These are phyloP conservation scores for Prillingera fragicola DNA, from an alignment of 1,284 basidiomycete genomes.

Conservation along the genomic window DNA sequence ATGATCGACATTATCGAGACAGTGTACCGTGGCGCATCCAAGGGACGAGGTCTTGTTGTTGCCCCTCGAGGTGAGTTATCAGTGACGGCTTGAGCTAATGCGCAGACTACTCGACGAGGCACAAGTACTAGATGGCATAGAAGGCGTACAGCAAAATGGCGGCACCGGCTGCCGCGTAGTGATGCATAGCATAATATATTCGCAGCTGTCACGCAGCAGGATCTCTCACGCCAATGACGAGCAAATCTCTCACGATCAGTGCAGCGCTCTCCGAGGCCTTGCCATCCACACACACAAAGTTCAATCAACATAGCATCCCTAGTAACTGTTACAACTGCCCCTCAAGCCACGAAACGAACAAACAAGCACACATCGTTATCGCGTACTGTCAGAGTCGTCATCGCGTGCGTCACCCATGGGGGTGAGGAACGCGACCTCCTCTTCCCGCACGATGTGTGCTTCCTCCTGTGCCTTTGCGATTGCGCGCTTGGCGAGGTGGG, in stretches of 20 bases:
- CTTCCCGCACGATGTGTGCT: conserved; percentile 14
- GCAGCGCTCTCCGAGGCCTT: too few species aligned
- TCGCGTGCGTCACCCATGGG: conserved; percentile 7
- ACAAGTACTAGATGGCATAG: conserved; percentile 40
- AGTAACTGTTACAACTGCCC: too few species aligned
- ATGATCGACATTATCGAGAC: conserved; percentile 98
- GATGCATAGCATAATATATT: conserved; percentile 5
- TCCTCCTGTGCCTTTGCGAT: conserved; percentile 34
- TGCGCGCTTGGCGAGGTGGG: conserved; percentile 49
- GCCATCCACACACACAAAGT: too few species aligned
- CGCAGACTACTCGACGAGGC: conserved; percentile 48
- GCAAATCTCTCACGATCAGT: too few species aligned
- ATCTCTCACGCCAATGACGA: too few species aligned
- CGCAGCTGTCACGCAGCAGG: too few species aligned
- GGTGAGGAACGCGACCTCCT: conserved; percentile 18
- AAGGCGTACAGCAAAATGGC: background rate
- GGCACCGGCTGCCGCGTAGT: background rate
- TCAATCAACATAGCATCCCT: too few species aligned
- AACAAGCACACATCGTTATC: too few species aligned
- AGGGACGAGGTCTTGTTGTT: conserved; percentile 95
- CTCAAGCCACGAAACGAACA: too few species aligned
- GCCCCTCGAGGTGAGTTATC: conserved; percentile 75
- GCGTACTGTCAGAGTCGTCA: too few species aligned
- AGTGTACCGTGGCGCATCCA: conserved; percentile 94
- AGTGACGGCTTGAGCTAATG: conserved; percentile 1